Base-by-base conservation (phyloP, 495 filamentous ascomycete genomes). In the Chlorociboria aeruginascens region DNA sequence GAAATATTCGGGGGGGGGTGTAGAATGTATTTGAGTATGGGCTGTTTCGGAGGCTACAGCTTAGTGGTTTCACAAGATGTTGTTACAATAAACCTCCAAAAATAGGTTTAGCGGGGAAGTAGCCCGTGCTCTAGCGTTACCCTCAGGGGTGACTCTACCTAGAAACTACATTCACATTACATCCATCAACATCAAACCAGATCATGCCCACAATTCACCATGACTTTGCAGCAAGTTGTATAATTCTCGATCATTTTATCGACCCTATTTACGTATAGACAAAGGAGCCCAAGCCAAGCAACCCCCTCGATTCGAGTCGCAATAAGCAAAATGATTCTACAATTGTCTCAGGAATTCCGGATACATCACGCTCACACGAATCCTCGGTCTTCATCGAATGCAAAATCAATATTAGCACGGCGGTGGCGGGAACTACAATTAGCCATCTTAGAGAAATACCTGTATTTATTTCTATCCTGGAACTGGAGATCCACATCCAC, bases 251-350 rank as follows among this genome's bases (percentile, higher is more conserved):
- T 14, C 12, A 48, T 17, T 16, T 25, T 31, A 8, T 40, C 40
- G 11, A 16, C 6, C 7, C 40, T 11, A 25, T 25, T 25, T 17
- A 30, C 16, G 30, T 42, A 28, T 25, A 42, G 1, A 49, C 39
- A 60, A 25, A 48, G 32, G 16, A 38, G 30, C 40, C 8, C 20
- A 25, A 25, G 20, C 1, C 20, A 25, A 25, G 20, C 20, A 25
- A 25, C 20, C 4, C 20, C 31, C 40, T 29, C 40, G 11, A 51
- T 45, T 53, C 25, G 11, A 13, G 31, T 12, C 49, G 29, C 42
- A 56, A 52, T 48, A 31, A 57, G 45, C 65, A 82, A 77, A 54
- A 86, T 86, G 82, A 68, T 77, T 68, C 68, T 66, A 62, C 68
- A 67, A 70, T 66, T 80, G 65, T 67, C 71, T 33, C 61, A 65